Conservation (phyloP, 495 filamentous ascomycete genomes). For the Aspergillus funiculosus region DNA sequence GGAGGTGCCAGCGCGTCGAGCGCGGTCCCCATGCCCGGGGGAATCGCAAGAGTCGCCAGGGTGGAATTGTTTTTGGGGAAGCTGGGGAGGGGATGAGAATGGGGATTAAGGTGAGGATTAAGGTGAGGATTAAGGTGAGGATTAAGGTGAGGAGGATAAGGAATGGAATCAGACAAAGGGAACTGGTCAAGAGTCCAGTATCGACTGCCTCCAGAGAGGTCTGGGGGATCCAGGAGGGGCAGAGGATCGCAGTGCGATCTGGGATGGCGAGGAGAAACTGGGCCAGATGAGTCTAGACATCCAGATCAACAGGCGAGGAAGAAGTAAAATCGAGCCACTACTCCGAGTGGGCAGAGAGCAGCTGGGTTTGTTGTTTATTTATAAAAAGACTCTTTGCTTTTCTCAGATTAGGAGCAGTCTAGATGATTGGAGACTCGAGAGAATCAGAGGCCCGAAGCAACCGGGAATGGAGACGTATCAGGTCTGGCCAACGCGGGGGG, state of each 20-base stretch:
- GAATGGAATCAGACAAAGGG: constrained; percentile 19
- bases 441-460: constrained; percentile 9
- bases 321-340: neutral
- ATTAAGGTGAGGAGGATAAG: constrained; percentile 7
- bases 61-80: constrained; percentile 25
- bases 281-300: neutral
- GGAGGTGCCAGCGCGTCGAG: constrained; percentile 35
- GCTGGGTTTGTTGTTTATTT: neutral
- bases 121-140: neutral
- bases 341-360: neutral
- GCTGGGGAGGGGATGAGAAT: constrained; percentile 32
- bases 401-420: constrained; percentile 3
- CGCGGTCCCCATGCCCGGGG: constrained; percentile 43
- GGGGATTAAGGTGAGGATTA: too few relatives aligned
- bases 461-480: constrained; percentile 19
- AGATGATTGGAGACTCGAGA: constrained; percentile 9
- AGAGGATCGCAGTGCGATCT: constrained; percentile 33
- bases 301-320: neutral
- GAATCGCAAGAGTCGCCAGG: constrained; percentile 43
- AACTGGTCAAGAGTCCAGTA: constrained; percentile 35
- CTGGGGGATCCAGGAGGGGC: constrained; percentile 48
- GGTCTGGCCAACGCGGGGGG: constrained; percentile 27
- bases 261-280: constrained; percentile 8
- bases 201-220: constrained; percentile 39
- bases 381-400: constrained; percentile 1